Evolutionary conservation across 176 grass and related monocot genomes (phyloP).

Genomic region (Miscanthus lutarioriparius): DNA sequence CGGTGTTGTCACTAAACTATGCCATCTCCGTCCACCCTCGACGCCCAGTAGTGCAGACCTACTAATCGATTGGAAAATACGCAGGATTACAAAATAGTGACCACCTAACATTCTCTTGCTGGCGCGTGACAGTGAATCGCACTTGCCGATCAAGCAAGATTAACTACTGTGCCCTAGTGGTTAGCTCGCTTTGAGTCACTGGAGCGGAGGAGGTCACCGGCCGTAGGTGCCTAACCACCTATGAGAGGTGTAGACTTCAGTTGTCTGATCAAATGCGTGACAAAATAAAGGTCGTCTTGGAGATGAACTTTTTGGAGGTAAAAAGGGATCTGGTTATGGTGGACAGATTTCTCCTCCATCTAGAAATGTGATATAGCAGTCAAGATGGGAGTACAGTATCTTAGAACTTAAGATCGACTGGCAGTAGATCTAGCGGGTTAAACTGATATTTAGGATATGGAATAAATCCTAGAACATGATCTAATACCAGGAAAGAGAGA

Average conservation of each 20-base stretch:
- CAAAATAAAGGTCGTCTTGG: neutral
- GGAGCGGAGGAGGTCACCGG: neutral
- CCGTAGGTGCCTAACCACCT: neutral
- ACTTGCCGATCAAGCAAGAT: slow-evolving; percentile 3
- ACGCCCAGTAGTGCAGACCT: neutral
- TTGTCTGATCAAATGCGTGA: neutral
- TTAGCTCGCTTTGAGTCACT: neutral
- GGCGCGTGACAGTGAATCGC: slow-evolving; percentile 19
- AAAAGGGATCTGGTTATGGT: neutral
- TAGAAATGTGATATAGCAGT: no score
- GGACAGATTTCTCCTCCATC: no score
- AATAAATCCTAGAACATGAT: no score
- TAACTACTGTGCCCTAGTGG: neutral
- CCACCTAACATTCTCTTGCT: slow-evolving; percentile 11
- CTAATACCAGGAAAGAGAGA: no score
- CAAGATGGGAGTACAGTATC: no score
- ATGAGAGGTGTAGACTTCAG: neutral
- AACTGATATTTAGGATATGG: no score
- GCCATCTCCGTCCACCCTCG: slow-evolving; percentile 35
- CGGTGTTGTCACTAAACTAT: slow-evolving; percentile 28
- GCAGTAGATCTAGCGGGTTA: no score
- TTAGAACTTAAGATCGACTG: no score
- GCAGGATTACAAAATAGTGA: neutral
- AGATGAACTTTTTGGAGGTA: neutral
- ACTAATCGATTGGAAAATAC: neutral